Evolutionary conservation across 1,284 basidiomycete genomes (phyloP), one percentile per base, ranked within the genome.

Genomic region (Apiotrichum sp.): DNA sequence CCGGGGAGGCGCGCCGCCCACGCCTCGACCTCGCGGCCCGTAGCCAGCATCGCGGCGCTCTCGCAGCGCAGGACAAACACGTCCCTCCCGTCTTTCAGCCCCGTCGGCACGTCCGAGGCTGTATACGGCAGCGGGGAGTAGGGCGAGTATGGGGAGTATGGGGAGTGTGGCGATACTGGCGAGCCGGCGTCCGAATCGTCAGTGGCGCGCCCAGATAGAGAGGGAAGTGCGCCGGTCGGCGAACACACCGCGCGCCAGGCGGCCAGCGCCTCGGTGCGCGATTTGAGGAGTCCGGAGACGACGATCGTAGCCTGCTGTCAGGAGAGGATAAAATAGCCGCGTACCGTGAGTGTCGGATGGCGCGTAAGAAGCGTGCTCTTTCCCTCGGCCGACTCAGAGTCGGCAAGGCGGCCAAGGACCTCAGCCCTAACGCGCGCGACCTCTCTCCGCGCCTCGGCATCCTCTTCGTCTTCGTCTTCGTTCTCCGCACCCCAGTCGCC

Each of bases 241-340:
- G 68, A 63, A 44, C 72, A 73, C 8, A 72, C 61, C 3, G 72
- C 56, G 14, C 71, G 64, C 74, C 77, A 79, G 0, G 76, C 71
- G 1, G 71, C 64, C 40, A 78, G 64, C 2, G 72, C 77, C 65
- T 80, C 80, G 22, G 71, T 72, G 10, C 64, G 62, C 3, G 71
- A 73, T 13, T 77, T 70, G 14, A 79, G 64, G 7, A 80, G 72
- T 9, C 80, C 80, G 1, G 80, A 78, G 0, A 78, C 75, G 56
- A 78, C 68, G 56, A 81, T 78, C 38, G 78, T 73, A 1, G 74
- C 75, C 63, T 74, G 47, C 39, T 36, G 38, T 45, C 50, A 56
- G 32, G 14, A 6, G 3, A 2, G 6, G 16, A 3, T 35, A 31
- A 13, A 14, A 11, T 13, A 9, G n/a, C 45, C 14, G 62, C 74